phyloP scores from a whole-genome alignment of 495 filamentous ascomycete species.

The Xylaria intraflava region DNA sequence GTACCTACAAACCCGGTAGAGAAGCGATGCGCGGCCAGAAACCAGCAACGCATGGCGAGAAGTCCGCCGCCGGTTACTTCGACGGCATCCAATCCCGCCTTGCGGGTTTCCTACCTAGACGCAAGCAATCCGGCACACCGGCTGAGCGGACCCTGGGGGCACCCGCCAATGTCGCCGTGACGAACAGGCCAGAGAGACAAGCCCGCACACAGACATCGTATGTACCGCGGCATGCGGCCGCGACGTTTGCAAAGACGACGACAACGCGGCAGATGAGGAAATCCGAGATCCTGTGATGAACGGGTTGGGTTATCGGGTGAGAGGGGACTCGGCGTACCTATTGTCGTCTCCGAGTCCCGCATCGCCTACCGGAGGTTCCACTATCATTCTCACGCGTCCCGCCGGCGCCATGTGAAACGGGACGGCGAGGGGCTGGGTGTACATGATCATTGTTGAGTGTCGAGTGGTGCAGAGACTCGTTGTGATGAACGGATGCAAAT shows the following conservation, averaged over 20 bases:
- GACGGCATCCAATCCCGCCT: neutral
- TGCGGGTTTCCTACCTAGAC: neutral
- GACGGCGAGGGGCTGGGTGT: too few species aligned
- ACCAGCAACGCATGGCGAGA: neutral
- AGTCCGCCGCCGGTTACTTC: neutral
- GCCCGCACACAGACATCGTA: constrained; percentile 8
- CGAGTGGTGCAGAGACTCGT: too few species aligned
- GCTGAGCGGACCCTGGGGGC: neutral
- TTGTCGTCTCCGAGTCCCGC: too few species aligned
- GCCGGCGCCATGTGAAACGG: too few species aligned
- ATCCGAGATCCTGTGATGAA: constrained; percentile 28
- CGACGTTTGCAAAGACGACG: constrained; percentile 37
- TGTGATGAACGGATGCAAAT: too few species aligned
- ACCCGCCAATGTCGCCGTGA: neutral
- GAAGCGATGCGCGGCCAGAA: neutral
- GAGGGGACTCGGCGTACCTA: too few species aligned
- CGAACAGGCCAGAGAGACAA: neutral
- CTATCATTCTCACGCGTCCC: too few species aligned
- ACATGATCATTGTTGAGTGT: too few species aligned
- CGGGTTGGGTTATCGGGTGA: neutral
- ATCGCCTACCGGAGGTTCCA: too few species aligned
- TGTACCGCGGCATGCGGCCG: constrained; percentile 35
- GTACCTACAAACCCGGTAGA: too few species aligned
- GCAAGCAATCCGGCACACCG: neutral
- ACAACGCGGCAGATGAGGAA: constrained; percentile 31